These are phyloP conservation scores for Epichloe typhina DNA, from an alignment of 2,329 filamentous ascomycete genomes.

Conservation along the genomic window DNA sequence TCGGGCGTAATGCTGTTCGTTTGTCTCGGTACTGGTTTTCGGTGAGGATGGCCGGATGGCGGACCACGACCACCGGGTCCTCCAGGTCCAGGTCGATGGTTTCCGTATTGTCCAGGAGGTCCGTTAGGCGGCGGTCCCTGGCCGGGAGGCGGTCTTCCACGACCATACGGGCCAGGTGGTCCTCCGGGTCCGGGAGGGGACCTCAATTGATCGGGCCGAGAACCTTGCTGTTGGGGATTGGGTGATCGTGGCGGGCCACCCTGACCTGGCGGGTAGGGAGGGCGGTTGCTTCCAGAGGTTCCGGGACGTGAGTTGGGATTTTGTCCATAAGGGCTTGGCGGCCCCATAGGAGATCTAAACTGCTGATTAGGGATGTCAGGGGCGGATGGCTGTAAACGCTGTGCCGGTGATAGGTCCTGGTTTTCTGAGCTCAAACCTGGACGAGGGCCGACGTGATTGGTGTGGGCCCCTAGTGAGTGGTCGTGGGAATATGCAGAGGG, in stretches of 20 bases:
- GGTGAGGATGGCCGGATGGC: conserved; percentile 12
- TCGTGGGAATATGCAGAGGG: conserved; percentile 38
- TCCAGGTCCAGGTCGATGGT: conserved; percentile 15
- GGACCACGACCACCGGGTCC: conserved; percentile 12
- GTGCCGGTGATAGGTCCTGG: conserved; percentile 21
- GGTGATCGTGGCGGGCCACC: conserved; percentile 14
- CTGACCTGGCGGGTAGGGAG: conserved; percentile 16
- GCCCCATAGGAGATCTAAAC: conserved; percentile 31
- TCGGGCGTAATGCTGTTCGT: conserved; percentile 21
- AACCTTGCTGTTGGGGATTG: conserved; percentile 16
- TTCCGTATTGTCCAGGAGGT: conserved; percentile 8
- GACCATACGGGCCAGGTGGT: conserved; percentile 10
- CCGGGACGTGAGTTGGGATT: conserved; percentile 19
- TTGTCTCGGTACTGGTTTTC: conserved; percentile 17
- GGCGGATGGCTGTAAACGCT: conserved; percentile 25
- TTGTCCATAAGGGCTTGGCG: conserved; percentile 19
- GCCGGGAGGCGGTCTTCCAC: conserved; percentile 10
- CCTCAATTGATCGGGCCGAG: conserved; percentile 13
- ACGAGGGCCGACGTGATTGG: conserved; percentile 41
- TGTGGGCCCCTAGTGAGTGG: conserved; percentile 36
- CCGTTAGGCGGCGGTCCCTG: conserved; percentile 8
- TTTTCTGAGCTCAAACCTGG: conserved; percentile 34
- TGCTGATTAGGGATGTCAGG: conserved; percentile 27
- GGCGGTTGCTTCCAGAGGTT: conserved; percentile 19
- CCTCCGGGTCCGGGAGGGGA: conserved; percentile 7